Evolutionary conservation across 1,284 basidiomycete genomes (phyloP).

Genomic region (Pyrrhoderma lamaoense): DNA sequence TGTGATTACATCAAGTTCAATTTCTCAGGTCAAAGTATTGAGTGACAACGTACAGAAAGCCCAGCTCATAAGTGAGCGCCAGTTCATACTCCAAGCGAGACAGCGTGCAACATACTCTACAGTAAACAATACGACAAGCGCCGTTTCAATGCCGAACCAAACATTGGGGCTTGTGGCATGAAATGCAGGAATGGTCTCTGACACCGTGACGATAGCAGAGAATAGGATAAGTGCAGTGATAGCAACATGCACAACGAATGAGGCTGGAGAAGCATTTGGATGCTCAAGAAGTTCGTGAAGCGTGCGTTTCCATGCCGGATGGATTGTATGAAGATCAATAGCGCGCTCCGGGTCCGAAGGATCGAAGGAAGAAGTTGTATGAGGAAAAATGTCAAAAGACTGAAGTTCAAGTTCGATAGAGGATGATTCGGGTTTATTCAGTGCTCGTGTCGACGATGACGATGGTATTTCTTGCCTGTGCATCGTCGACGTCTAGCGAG

Average conservation of each 20-base stretch:
- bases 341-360: slow-evolving; percentile 24
- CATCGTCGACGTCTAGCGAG: no score
- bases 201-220: slow-evolving; percentile 73
- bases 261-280: slow-evolving; percentile 58
- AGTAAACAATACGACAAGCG: slow-evolving; percentile 74
- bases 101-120: slow-evolving; percentile 66
- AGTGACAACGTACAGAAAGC: slow-evolving; percentile 47
- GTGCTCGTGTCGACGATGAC: no score
- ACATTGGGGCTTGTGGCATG: not conserved
- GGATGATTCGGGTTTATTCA: no score
- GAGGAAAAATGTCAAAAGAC: slow-evolving; percentile 7
- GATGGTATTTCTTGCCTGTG: no score
- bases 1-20: slow-evolving; percentile 1
- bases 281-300: slow-evolving; percentile 58
- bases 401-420: slow-evolving; percentile 14
- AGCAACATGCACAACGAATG: slow-evolving; percentile 58
- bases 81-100: slow-evolving; percentile 57
- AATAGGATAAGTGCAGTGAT: slow-evolving; percentile 57
- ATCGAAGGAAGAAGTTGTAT: slow-evolving; percentile 27
- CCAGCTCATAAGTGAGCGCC: slow-evolving; percentile 56
- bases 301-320: slow-evolving; percentile 50
- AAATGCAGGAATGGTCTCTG: slow-evolving; percentile 58
- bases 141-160: slow-evolving; percentile 52
- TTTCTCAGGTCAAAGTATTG: not conserved
- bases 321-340: slow-evolving; percentile 30